These are phyloP conservation scores for Epichloe festucae DNA, from an alignment of 2,329 filamentous ascomycete genomes.

Conservation along the genomic window DNA sequence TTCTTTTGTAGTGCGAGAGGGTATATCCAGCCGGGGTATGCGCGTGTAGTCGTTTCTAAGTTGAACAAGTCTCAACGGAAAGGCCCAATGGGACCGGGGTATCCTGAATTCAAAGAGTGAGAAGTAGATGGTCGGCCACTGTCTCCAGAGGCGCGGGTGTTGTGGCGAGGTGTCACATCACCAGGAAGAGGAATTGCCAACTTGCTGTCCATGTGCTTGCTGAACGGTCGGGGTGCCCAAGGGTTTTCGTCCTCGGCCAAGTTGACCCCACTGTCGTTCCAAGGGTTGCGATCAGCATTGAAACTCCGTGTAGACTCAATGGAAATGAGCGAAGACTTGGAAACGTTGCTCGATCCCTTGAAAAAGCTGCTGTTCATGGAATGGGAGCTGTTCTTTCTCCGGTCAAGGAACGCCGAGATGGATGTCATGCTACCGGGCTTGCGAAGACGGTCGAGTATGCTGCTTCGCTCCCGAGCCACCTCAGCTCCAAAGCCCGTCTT, in stretches of 20 bases:
- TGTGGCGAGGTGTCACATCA: constrained; percentile 74
- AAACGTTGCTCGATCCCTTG: constrained; percentile 82
- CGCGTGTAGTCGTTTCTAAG: constrained; percentile 35
- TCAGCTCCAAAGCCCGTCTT: constrained; percentile 75
- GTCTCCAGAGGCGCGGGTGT: constrained; percentile 73
- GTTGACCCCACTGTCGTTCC: constrained; percentile 96
- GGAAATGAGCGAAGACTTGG: constrained; percentile 89
- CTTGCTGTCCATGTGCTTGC: constrained; percentile 53
- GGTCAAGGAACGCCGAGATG: constrained; percentile 88
- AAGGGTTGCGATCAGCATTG: constrained; percentile 85
- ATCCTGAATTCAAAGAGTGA: constrained; percentile 92
- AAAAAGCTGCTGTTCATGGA: constrained; percentile 75
- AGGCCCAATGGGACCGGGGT: constrained; percentile 83
- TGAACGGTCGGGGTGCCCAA: constrained; percentile 49
- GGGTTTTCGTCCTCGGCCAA: constrained; percentile 74
- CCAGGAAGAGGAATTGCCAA: constrained; percentile 56
- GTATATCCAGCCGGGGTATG: constrained; percentile 54
- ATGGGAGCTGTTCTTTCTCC: constrained; percentile 86
- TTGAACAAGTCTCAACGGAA: constrained; percentile 61
- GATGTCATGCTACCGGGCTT: constrained; percentile 92
- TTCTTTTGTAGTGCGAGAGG: constrained; percentile 45
- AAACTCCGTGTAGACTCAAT: constrained; percentile 90
- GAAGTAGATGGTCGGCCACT: constrained; percentile 88
- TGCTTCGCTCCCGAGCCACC: constrained; percentile 63
- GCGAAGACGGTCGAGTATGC: constrained; percentile 82